phyloP scores from a whole-genome alignment of 441 rosid genomes.

The Pelargonium myrrhifolium region DNA sequence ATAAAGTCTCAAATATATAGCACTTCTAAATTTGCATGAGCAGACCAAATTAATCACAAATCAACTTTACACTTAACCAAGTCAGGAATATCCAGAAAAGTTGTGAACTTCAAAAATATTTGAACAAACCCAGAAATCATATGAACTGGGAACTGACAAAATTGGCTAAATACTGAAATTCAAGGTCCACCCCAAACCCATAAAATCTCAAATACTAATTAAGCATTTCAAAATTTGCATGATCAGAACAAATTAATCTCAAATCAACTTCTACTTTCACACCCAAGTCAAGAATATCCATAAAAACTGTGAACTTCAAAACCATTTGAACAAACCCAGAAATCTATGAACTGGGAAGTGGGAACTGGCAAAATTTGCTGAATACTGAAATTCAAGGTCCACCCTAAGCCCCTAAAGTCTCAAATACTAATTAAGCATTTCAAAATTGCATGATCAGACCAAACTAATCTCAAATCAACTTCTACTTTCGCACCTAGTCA shows the following conservation, averaged over 20 bases:
- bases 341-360: too few relatives aligned
- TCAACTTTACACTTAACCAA: not conserved
- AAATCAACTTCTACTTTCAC: not conserved
- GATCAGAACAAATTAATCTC: too few relatives aligned
- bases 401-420: too few relatives aligned
- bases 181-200: not conserved
- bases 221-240: not conserved
- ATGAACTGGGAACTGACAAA: not conserved
- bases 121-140: not conserved
- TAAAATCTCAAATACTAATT: slow-evolving; percentile 1
- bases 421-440: too few relatives aligned
- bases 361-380: too few relatives aligned
- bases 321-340: too few relatives aligned
- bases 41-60: not conserved
- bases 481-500: not conserved
- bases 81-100: not conserved
- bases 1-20: too few relatives aligned
- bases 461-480: too few relatives aligned
- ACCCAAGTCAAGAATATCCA: too few relatives aligned
- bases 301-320: too few relatives aligned
- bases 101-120: not conserved
- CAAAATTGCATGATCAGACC: not conserved
- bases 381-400: too few relatives aligned
- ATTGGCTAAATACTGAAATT: not conserved
- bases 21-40: not conserved